A percentile compares a stretch with the other conserved stretches of the same genome.
These are phyloP conservation scores for Dioscorea cayenensis DNA, from an alignment of 116 monocot species.

Conservation along the genomic window DNA sequence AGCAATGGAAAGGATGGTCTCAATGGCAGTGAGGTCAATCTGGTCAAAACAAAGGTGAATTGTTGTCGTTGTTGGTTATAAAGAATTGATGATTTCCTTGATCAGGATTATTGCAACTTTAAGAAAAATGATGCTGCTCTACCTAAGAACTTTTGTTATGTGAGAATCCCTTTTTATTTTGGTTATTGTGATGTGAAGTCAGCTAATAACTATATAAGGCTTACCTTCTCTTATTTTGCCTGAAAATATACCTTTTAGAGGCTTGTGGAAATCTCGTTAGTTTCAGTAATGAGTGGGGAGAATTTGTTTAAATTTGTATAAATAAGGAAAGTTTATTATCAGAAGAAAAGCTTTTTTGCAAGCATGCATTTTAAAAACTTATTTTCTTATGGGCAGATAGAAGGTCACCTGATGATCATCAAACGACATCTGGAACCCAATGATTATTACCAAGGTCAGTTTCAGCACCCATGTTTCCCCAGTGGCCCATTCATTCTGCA, in stretches of 20 bases:
- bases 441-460: constrained; percentile 67
- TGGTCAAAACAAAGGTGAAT: constrained; percentile 21
- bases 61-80: background rate
- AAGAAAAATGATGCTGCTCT: background rate
- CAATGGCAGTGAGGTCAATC: background rate
- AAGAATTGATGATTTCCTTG: background rate
- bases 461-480: constrained; percentile 59
- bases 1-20: constrained; percentile 27
- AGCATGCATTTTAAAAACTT: background rate
- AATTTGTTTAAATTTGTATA: background rate
- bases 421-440: constrained; percentile 20
- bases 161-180: background rate
- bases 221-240: background rate
- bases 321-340: background rate
- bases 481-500: constrained; percentile 75
- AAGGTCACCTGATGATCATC: constrained; percentile 38
- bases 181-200: background rate
- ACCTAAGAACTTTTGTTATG: background rate
- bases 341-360: background rate
- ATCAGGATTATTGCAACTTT: background rate
- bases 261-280: background rate
- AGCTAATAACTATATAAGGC: background rate
- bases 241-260: too few species aligned
- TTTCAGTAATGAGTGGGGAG: background rate
- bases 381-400: constrained; percentile 25